A percentile compares a stretch with the other conserved stretches of the same genome.
These are phyloP conservation scores for Annona squamosa DNA, from an alignment of 164 flowering plant genomes.

Conservation along the genomic window DNA sequence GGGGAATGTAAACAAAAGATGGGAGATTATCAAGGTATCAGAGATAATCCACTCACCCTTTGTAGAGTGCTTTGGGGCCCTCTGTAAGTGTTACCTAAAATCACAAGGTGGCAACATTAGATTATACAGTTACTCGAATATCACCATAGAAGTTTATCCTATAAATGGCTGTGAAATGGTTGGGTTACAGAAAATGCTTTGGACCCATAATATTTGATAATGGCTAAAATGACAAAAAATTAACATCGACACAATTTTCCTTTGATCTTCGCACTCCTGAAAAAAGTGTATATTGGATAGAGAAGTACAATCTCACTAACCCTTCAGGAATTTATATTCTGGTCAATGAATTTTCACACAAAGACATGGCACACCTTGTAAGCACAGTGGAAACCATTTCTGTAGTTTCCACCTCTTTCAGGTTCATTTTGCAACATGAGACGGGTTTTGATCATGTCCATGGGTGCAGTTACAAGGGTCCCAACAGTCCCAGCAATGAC, in stretches of 20 bases:
- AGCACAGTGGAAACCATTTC: conserved; percentile 80
- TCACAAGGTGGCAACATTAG: conserved; percentile 10
- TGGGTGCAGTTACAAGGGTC: conserved; percentile 74
- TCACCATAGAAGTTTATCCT: neutral
- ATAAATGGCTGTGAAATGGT: neutral
- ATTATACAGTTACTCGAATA: neutral
- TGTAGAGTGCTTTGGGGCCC: conserved; percentile 12
- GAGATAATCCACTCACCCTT: conserved; percentile 16
- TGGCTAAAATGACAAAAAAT: too few species aligned
- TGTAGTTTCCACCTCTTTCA: conserved; percentile 42
- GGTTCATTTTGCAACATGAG: conserved; percentile 86
- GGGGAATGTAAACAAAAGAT: neutral
- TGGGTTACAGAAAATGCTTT: neutral
- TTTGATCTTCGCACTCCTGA: neutral
- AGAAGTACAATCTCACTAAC: neutral
- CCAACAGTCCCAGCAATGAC: conserved; percentile 65
- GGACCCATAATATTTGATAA: neutral
- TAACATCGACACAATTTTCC: too few species aligned
- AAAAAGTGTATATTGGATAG: neutral
- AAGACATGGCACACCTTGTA: conserved; percentile 44
- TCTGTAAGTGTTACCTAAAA: conserved; percentile 65
- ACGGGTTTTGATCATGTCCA: conserved; percentile 85
- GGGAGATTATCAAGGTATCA: neutral
- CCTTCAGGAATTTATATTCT: neutral
- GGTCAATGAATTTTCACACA: too few species aligned